These are phyloP conservation scores for Colletotrichum camelliae DNA, from an alignment of 2,329 filamentous ascomycete species.

Conservation along the genomic window DNA sequence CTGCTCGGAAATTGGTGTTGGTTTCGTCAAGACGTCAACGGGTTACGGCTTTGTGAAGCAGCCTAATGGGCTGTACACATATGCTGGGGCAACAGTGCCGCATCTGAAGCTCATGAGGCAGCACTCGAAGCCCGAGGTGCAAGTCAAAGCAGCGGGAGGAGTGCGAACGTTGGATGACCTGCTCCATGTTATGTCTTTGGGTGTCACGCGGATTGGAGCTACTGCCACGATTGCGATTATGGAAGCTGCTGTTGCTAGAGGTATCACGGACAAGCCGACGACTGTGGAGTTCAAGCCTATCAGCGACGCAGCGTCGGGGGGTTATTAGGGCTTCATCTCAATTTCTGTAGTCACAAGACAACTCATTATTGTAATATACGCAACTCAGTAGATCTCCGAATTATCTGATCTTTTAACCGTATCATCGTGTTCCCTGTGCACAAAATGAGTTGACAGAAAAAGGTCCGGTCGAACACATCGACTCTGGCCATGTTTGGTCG, in stretches of 20 bases:
- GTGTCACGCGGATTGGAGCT: slow-evolving; percentile 60
- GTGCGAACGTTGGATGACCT: slow-evolving; percentile 62
- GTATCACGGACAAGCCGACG: slow-evolving; percentile 42
- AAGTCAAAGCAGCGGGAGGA: slow-evolving; percentile 64
- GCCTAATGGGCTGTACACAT: slow-evolving; percentile 53
- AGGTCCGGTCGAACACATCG: background rate
- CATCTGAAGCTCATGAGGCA: slow-evolving; percentile 61
- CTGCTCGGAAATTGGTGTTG: slow-evolving; percentile 55
- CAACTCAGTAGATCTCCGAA: background rate
- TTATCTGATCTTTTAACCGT: background rate
- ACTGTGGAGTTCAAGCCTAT: background rate
- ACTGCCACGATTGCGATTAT: slow-evolving; percentile 60
- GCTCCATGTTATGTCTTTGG: slow-evolving; percentile 57
- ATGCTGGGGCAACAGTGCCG: slow-evolving; percentile 55
- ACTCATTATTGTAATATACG: background rate
- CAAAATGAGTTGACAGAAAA: background rate
- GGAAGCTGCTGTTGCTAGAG: slow-evolving; percentile 56
- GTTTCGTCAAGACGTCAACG: slow-evolving; percentile 66
- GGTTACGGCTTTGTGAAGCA: slow-evolving; percentile 67
- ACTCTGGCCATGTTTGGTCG: background rate
- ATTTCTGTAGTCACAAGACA: background rate
- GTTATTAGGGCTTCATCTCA: background rate
- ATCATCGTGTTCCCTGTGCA: background rate
- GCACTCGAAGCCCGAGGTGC: slow-evolving; percentile 45
- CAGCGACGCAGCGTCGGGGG: background rate